A percentile compares a stretch with the other conserved stretches of the same genome.
phyloP scores from a whole-genome alignment of 2,329 filamentous ascomycete genomes.

The Leptographium wingfieldii region DNA sequence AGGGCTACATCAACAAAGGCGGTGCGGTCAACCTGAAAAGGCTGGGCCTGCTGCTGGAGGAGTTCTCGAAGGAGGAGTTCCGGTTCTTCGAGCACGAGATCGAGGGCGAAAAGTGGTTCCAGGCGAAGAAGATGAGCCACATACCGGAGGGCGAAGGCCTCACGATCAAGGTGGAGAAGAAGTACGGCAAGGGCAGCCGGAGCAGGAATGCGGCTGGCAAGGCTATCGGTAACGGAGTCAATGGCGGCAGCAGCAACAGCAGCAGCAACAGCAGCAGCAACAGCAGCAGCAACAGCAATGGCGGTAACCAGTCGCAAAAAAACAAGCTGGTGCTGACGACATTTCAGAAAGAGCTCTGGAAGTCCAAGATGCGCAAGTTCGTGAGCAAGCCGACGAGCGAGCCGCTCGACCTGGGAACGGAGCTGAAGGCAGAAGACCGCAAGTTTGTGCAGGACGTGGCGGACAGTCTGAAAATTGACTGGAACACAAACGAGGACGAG shows the following conservation, averaged over 20 bases:
- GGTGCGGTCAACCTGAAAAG: conserved; percentile 83
- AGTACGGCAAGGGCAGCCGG: conserved; percentile 1
- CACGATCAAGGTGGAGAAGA: conserved; percentile 10
- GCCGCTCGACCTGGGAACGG: conserved; percentile 60
- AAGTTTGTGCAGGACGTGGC: conserved; percentile 88
- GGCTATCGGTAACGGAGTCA: conserved; percentile 23
- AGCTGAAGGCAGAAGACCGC: conserved; percentile 70
- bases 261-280: not conserved
- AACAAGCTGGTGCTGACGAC: conserved; percentile 64
- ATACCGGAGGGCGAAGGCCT: conserved; percentile 47
- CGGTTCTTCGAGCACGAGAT: conserved; percentile 89
- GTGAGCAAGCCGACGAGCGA: conserved; percentile 54
- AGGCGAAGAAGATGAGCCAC: conserved; percentile 56
- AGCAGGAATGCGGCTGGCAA: not conserved
- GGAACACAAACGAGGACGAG: conserved; percentile 45
- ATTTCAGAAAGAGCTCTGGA: conserved; percentile 71
- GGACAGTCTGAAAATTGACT: conserved; percentile 42
- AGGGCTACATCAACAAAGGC: conserved; percentile 92
- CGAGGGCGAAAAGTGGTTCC: conserved; percentile 82
- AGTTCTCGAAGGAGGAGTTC: conserved; percentile 78
- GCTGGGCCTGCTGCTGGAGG: conserved; percentile 63
- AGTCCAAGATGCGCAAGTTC: conserved; percentile 66
- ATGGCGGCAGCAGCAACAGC: not conserved
- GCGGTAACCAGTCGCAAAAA: conserved; percentile 20
- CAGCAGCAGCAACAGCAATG: not conserved